Evolutionary conservation across 2,329 filamentous ascomycete species (phyloP).

Genomic region (Xylaria sp.): DNA sequence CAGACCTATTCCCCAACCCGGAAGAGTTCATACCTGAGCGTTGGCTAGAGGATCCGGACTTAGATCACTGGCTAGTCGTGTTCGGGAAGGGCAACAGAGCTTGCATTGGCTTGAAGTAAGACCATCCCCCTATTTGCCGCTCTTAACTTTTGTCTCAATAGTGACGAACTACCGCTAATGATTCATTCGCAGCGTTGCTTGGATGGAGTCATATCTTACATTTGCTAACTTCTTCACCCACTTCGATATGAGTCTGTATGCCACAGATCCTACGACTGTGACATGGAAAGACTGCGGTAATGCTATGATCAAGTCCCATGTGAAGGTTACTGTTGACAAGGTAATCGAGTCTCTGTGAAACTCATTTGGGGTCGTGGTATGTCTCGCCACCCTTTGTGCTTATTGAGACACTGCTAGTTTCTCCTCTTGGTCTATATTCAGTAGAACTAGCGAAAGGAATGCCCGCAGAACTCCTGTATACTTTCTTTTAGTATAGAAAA

Average conservation of each 20-base stretch:
- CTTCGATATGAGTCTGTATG: constrained; percentile 21
- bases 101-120: constrained; percentile 41
- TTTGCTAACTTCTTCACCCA: constrained; percentile 22
- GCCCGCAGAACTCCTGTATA: no score
- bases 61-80: constrained; percentile 35
- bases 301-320: constrained; percentile 16
- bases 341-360: no score
- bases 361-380: no score
- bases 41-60: not conserved
- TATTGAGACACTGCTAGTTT: no score
- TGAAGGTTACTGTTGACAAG: constrained; percentile 17
- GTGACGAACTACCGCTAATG: no score
- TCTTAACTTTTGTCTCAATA: no score
- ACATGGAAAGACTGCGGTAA: constrained; percentile 22
- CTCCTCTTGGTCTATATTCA: no score
- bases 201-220: constrained; percentile 20
- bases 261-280: not conserved
- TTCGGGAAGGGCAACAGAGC: constrained; percentile 42
- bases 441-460: no score
- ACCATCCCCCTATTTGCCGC: not conserved
- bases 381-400: no score
- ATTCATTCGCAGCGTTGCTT: constrained; percentile 8
- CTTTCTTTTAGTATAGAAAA: no score
- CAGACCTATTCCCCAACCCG: no score
- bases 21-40: no score